phyloP scores from a whole-genome alignment of 1,284 basidiomycete genomes.

The Ustilago crameri region DNA sequence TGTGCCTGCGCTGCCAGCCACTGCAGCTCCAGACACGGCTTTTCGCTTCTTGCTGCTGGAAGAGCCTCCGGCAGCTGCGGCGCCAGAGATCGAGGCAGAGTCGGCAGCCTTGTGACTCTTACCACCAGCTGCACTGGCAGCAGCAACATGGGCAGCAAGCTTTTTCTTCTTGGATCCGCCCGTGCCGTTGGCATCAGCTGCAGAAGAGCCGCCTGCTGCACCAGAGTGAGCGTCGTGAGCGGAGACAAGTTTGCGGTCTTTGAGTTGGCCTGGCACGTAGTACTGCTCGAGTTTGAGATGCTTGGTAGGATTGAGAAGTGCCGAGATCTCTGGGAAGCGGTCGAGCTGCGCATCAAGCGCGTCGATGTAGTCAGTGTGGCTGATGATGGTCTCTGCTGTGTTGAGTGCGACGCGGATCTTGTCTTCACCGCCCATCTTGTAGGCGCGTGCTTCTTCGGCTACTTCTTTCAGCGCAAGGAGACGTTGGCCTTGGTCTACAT shows the following conservation, averaged over 20 bases:
- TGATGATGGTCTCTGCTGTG: conserved; percentile 80
- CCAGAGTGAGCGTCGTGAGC: conserved; percentile 18
- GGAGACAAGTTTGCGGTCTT: conserved; percentile 50
- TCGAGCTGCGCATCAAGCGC: conserved; percentile 56
- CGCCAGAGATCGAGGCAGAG: conserved; percentile 16
- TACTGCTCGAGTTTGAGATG: conserved; percentile 53
- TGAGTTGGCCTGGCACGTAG: conserved; percentile 34
- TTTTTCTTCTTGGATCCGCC: conserved; percentile 47
- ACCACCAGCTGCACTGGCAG: conserved; percentile 20
- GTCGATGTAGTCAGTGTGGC: conserved; percentile 66
- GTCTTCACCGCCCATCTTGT: conserved; percentile 96
- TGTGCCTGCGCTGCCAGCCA: conserved; percentile 8
- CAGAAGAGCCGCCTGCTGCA: conserved; percentile 3
- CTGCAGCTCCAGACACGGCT: conserved; percentile 26
- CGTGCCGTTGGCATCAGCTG: conserved; percentile 18
- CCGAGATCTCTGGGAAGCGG: conserved; percentile 54
- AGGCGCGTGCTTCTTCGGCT: conserved; percentile 88
- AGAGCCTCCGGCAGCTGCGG: conserved; percentile 11
- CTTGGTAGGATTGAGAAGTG: conserved; percentile 49
- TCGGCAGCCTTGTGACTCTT: conserved; percentile 41
- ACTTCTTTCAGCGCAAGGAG: conserved; percentile 89
- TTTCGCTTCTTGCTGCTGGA: conserved; percentile 52
- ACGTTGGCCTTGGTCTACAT: conserved; percentile 79
- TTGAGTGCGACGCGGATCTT: conserved; percentile 96
- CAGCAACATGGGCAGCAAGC: conserved; percentile 22